A percentile compares a stretch with the other conserved stretches of the same genome.
Evolutionary conservation across 2,329 filamentous ascomycete genomes (phyloP).

Genomic region (Cercospora zeae-maydis): DNA sequence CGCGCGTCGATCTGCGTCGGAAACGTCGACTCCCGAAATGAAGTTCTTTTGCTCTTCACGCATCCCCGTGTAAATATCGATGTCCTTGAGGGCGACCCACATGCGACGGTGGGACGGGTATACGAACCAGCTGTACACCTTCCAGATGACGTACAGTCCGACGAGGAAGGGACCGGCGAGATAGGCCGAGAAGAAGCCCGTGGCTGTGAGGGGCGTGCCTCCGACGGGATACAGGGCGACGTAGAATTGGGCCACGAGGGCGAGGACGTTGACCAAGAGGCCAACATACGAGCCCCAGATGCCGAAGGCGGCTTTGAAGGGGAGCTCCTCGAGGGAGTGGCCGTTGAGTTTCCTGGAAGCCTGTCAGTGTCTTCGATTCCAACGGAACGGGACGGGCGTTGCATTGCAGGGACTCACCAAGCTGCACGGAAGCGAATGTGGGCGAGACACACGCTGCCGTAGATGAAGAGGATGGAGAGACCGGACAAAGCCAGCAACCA

Average conservation of each 20-base stretch:
- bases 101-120: conserved; percentile 32
- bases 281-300: conserved; percentile 42
- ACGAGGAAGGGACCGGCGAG: conserved; percentile 34
- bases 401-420: conserved; percentile 38
- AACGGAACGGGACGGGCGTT: not conserved
- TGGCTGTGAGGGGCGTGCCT: conserved; percentile 18
- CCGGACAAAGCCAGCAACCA: conserved; percentile 75
- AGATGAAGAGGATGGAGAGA: conserved; percentile 71
- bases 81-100: conserved; percentile 34
- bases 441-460: conserved; percentile 76
- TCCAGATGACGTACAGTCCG: conserved; percentile 31
- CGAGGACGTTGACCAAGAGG: conserved; percentile 39
- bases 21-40: conserved; percentile 30
- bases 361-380: not conserved
- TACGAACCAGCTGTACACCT: conserved; percentile 30
- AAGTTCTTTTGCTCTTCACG: conserved; percentile 26
- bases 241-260: conserved; percentile 45
- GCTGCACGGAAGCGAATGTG: conserved; percentile 85
- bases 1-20: conserved; percentile 31
- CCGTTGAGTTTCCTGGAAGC: conserved; percentile 57
- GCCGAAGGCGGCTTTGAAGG: conserved; percentile 43
- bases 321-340: conserved; percentile 43
- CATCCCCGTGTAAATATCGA: conserved; percentile 41
- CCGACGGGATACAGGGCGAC: conserved; percentile 29
- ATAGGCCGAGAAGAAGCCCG: conserved; percentile 32